These are phyloP conservation scores for Hypomyces rosellus DNA, from an alignment of 2,329 filamentous ascomycete genomes.

Conservation along the genomic window DNA sequence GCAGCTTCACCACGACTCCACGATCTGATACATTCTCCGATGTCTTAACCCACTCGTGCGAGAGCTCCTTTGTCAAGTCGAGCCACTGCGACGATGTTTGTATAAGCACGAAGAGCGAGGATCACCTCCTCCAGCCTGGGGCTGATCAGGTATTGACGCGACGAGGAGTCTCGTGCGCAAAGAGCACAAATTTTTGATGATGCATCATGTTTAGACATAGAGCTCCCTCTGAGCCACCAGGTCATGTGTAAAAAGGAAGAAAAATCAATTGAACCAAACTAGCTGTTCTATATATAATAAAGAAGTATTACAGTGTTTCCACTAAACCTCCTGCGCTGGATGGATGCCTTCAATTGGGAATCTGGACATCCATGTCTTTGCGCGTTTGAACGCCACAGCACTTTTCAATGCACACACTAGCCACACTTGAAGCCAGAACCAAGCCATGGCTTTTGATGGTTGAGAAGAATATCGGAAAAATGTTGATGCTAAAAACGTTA, in stretches of 20 bases:
- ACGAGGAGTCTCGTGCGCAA: background rate
- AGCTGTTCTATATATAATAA: no score
- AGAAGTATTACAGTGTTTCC: no score
- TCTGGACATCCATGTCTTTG: no score
- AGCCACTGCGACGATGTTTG: background rate
- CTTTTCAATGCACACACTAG: no score
- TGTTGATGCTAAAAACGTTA: conserved; percentile 3
- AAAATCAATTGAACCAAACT: background rate
- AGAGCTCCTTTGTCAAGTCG: conserved; percentile 4
- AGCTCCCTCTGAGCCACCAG: conserved; percentile 6
- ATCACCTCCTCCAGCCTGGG: background rate
- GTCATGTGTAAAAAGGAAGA: conserved; percentile 1
- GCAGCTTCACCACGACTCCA: conserved; percentile 11
- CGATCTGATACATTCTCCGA: conserved; percentile 7
- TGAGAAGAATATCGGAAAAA: conserved; percentile 7
- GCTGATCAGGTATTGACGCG: background rate
- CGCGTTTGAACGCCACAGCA: no score
- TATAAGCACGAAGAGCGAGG: background rate
- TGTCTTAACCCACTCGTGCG: background rate
- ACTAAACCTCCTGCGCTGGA: no score
- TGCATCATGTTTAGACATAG: conserved; percentile 6
- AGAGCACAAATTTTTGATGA: background rate
- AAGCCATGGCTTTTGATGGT: no score
- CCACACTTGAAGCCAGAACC: no score
- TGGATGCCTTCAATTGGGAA: no score